A percentile compares a stretch with the other conserved stretches of the same genome.
phyloP scores from a whole-genome alignment of 306 rosid genomes.

The Quercus suber region DNA sequence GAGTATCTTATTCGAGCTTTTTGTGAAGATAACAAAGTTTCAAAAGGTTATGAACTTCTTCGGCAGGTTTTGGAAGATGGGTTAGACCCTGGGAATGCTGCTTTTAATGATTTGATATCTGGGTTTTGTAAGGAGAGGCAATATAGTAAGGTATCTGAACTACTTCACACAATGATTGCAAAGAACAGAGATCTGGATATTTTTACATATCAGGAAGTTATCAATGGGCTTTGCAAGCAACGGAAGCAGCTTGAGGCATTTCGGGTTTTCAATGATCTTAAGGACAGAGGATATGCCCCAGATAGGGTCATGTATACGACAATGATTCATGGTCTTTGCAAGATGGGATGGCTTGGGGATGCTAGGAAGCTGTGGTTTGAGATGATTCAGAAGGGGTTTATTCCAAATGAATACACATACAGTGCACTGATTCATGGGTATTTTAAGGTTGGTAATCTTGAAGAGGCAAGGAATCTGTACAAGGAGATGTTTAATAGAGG shows the following conservation, averaged over 20 bases:
- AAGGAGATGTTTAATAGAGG: constrained; percentile 63
- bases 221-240: constrained; percentile 54
- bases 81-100: constrained; percentile 37
- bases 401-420: constrained; percentile 62
- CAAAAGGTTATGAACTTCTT: constrained; percentile 60
- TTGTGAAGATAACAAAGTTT: constrained; percentile 45
- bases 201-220: constrained; percentile 57
- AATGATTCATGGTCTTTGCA: constrained; percentile 58
- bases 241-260: constrained; percentile 37
- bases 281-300: constrained; percentile 77
- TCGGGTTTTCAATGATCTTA: constrained; percentile 61
- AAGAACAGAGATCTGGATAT: constrained; percentile 37
- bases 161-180: constrained; percentile 68
- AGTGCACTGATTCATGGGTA: constrained; percentile 51
- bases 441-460: constrained; percentile 45
- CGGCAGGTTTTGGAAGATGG: constrained; percentile 57
- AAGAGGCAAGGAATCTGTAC: constrained; percentile 41
- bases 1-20: constrained; percentile 56
- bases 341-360: constrained; percentile 38
- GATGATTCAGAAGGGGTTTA: constrained; percentile 66
- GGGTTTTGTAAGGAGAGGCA: constrained; percentile 49
- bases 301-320: constrained; percentile 71
- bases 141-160: constrained; percentile 50
- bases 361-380: constrained; percentile 84
- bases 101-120: constrained; percentile 52